These are phyloP conservation scores for Trametopsis cervina DNA, from an alignment of 768 basidiomycete genomes.

Conservation along the genomic window DNA sequence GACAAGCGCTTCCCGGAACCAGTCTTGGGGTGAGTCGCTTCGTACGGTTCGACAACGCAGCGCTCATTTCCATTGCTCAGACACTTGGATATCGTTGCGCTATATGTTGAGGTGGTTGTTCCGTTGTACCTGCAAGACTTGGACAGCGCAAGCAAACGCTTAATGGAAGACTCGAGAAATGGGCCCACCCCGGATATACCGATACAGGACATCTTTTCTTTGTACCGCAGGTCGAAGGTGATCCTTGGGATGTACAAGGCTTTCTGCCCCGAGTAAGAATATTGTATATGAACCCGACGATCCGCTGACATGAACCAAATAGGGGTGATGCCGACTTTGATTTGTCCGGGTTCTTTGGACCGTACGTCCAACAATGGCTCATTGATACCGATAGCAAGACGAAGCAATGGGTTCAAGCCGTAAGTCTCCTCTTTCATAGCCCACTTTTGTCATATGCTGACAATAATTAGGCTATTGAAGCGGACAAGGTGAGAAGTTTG, in stretches of 20 bases:
- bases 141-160: slow-evolving; percentile 59
- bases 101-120: slow-evolving; percentile 61
- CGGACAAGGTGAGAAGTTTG: slow-evolving; percentile 56
- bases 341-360: slow-evolving; percentile 73
- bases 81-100: slow-evolving; percentile 66
- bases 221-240: slow-evolving; percentile 75
- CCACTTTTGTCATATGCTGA: not conserved
- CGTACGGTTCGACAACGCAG: too few species aligned
- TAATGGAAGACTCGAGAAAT: slow-evolving; percentile 81
- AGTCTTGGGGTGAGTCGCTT: slow-evolving; percentile 68
- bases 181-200: slow-evolving; percentile 83
- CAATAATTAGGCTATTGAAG: slow-evolving; percentile 58
- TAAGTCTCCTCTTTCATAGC: slow-evolving; percentile 35
- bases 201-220: slow-evolving; percentile 83
- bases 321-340: slow-evolving; percentile 62
- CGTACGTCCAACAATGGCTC: slow-evolving; percentile 86
- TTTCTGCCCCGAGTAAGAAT: slow-evolving; percentile 69
- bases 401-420: slow-evolving; percentile 88
- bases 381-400: slow-evolving; percentile 86
- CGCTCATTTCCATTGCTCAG: slow-evolving; percentile 26
- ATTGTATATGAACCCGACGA: too few species aligned
- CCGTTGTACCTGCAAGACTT: slow-evolving; percentile 65
- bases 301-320: too few species aligned
- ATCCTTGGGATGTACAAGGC: slow-evolving; percentile 75
- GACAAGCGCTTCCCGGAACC: slow-evolving; percentile 86